phyloP scores from a whole-genome alignment of 2,329 filamentous ascomycete species.

The Clarireedia monteithiana region DNA sequence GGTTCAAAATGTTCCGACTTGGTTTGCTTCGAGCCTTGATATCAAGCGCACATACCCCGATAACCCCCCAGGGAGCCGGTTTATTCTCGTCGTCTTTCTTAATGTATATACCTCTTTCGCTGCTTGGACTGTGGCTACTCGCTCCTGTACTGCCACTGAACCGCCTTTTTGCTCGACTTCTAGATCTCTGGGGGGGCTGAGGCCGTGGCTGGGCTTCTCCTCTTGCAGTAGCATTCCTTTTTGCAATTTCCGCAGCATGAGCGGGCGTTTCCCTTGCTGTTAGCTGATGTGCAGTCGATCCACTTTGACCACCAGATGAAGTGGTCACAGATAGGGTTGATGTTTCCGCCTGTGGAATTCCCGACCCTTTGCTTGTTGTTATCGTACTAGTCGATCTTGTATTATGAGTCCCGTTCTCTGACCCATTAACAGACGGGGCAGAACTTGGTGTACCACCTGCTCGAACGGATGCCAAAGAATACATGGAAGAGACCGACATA shows the following conservation, averaged over 20 bases:
- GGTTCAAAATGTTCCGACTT: slow-evolving; percentile 90
- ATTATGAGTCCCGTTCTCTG: slow-evolving; percentile 34
- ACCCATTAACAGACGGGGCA: slow-evolving; percentile 44
- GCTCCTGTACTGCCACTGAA: slow-evolving; percentile 77
- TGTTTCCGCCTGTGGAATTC: slow-evolving; percentile 39
- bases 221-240: slow-evolving; percentile 25
- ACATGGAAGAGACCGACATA: slow-evolving; percentile 65
- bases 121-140: slow-evolving; percentile 73
- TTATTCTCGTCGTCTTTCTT: slow-evolving; percentile 54
- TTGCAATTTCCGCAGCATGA: slow-evolving; percentile 26
- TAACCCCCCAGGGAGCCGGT: slow-evolving; percentile 56
- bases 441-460: slow-evolving; percentile 41
- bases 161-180: slow-evolving; percentile 63
- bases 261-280: slow-evolving; percentile 28
- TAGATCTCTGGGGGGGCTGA: slow-evolving; percentile 46
- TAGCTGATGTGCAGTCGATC: slow-evolving; percentile 39
- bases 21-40: slow-evolving; percentile 95
- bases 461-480: slow-evolving; percentile 55
- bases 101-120: slow-evolving; percentile 49
- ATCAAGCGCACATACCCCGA: slow-evolving; percentile 93
- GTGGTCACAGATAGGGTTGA: slow-evolving; percentile 47
- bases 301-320: slow-evolving; percentile 38
- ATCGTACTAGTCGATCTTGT: slow-evolving; percentile 18
- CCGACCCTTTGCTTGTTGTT: slow-evolving; percentile 15
- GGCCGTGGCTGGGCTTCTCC: slow-evolving; percentile 28